These are phyloP conservation scores for Pelargonium citronellum DNA, from an alignment of 441 rosid species.

Conservation along the genomic window DNA sequence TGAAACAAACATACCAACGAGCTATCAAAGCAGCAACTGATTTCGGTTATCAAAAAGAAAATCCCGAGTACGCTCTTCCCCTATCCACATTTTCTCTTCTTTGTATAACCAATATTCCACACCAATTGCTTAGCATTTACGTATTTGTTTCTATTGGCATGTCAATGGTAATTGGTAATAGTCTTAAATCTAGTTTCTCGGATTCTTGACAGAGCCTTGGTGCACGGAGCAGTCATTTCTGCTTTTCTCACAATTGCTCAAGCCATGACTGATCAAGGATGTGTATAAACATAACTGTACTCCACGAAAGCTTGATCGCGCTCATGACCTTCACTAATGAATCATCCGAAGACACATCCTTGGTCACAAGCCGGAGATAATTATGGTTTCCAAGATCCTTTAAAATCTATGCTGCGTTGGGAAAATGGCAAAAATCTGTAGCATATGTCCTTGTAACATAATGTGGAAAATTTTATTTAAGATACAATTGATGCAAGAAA, in stretches of 20 bases:
- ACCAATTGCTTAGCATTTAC: too few species aligned
- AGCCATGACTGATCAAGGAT: constrained; percentile 98
- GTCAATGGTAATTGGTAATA: neutral
- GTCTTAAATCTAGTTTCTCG: neutral
- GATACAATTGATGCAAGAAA: neutral
- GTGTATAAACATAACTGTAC: constrained; percentile 41
- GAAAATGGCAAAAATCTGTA: neutral
- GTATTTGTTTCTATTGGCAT: too few species aligned
- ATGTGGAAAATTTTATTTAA: neutral
- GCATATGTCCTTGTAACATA: neutral
- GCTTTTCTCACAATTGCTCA: constrained; percentile 89
- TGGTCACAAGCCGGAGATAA: neutral
- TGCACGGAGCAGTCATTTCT: constrained; percentile 83
- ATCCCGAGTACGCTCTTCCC: constrained; percentile 74
- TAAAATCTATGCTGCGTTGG: neutral
- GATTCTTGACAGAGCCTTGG: constrained; percentile 54
- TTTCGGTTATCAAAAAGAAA: constrained; percentile 89
- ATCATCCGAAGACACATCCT: too few species aligned
- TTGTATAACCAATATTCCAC: neutral
- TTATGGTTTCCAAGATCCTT: neutral
- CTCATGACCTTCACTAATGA: too few species aligned
- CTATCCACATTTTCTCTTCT: neutral
- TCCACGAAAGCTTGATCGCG: neutral
- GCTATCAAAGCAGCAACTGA: constrained; percentile 88
- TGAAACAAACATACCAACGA: constrained; percentile 87